Conservation (phyloP, 83 land plant species). For the Picea abies region DNA sequence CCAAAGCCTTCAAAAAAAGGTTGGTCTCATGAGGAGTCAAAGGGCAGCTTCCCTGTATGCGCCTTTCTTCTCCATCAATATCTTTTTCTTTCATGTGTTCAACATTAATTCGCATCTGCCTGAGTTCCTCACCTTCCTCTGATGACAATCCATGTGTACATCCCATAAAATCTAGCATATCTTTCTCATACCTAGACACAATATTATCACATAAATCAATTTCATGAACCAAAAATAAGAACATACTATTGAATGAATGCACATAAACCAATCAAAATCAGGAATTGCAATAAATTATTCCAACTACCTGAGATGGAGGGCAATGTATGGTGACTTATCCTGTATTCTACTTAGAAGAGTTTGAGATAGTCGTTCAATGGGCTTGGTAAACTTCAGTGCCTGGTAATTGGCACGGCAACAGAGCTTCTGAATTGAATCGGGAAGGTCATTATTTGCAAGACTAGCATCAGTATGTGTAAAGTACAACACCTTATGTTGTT, state of each 20-base stretch:
- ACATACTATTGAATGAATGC: neutral
- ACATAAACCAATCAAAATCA: neutral
- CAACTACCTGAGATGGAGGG: constrained; percentile 42
- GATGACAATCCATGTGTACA: constrained; percentile 35
- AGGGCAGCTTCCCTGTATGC: constrained; percentile 44
- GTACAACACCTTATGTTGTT: constrained; percentile 37
- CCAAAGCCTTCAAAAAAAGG: constrained; percentile 37
- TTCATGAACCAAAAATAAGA: neutral
- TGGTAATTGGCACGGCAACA: constrained; percentile 38
- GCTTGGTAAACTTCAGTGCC: constrained; percentile 36
- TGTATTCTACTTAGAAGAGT: constrained; percentile 23
- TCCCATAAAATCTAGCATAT: constrained; percentile 52
- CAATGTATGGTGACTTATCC: constrained; percentile 29
- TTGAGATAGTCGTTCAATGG: constrained; percentile 27
- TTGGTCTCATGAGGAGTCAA: constrained; percentile 38
- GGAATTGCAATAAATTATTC: neutral
- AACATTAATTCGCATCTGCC: constrained; percentile 26
- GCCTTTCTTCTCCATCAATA: constrained; percentile 36
- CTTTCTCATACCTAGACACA: constrained; percentile 48
- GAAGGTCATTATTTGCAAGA: constrained; percentile 42
- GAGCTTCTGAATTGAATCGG: constrained; percentile 36
- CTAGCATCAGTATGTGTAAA: constrained; percentile 47
- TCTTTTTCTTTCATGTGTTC: constrained; percentile 46
- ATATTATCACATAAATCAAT: neutral
- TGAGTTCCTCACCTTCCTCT: constrained; percentile 39